Base-by-base conservation (phyloP, 305 asterid species). In the Rubia tinctorum region DNA sequence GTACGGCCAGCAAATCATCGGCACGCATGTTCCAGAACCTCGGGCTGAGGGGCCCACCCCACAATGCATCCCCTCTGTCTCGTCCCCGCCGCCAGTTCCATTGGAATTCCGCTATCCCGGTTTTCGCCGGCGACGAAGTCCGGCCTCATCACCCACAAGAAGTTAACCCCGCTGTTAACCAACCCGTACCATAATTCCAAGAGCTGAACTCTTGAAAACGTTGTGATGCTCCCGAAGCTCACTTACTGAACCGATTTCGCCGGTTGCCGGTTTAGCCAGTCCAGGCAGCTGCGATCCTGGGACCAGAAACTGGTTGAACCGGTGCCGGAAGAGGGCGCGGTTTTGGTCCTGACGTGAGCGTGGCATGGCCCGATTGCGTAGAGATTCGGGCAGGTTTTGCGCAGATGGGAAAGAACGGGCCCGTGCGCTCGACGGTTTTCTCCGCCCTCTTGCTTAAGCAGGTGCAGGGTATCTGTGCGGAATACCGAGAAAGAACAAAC, bases 131-230 rank as follows among this genome's bases (percentile, higher is more conserved):
- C 45, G 2, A 83, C 20, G n/a, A 76, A 71, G 15, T 82, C 87
- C 0, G 85, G 81, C 78, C 87, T 71, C 8, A 80, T 78, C 39
- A 83, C 87, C 87, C 87, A 83, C 55, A 83, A 53, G 72, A 83
- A 83, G 15, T 44, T 43, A 9, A 58, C n/a, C 7, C 79, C 71
- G 12, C 80, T 73, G 18, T 76, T 76, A 15, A 78, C 83, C 58
- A 83, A 44, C 18, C 87, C 85, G 53, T 80, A 30, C 85, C 87
- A 83, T 11, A 83, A 69, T 23, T 83, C 85, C 56, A 76, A 17
- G 23, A 80, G 71, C 23, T 80, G 80, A 9, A 39, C 76, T 9
- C 53, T 60, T 0, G 72, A 74, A 20, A 80, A n/a, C 7, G 74
- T 64, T 1, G 81, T 76, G 12, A 80, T 51, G 68, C 87, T 83